Base-by-base conservation (phyloP, 1,284 basidiomycete genomes). In the Ustilago tritici region DNA sequence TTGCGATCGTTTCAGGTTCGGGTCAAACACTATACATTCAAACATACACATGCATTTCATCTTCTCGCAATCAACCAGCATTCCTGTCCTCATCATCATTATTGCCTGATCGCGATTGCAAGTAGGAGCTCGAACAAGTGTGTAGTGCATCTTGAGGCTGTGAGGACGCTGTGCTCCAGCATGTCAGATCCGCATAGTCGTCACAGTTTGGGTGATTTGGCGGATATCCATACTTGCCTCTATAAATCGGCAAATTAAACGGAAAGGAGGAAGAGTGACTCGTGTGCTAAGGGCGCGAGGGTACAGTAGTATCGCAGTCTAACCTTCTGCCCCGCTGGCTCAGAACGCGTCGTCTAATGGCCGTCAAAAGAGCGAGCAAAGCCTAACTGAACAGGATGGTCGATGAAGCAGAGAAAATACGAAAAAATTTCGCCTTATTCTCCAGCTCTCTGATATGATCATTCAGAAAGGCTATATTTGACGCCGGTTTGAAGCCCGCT, bases 401-500 rank as follows among this genome's bases (percentile, higher is more conserved):
- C 11, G 23, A 41, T 12, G 46, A 28, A 15, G 8, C 19, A 49
- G 46, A 28, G n/a, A 49, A 49, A 49, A n/a, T 7, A 17, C 15
- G 50, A 53, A 56, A n/a, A n/a, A n/a, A n/a, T 41, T 56, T 57
- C 43, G 43, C 56, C 32, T 53, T 32, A 31, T 23, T 53, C 15
- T 34, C 34, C 31, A 52, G 49, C 28, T 23, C 4, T 49, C 19
- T 6, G 19, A 28, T 23, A 19, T 28, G 19, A 9, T 19, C n/a
- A 49, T 23, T 15, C 6, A 40, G 35, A 55, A 35, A 40, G 19
- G 53, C 53, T 59, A 53, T 58, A 52, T 46, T 53, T 54, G 56
- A 40, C 15, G 35, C 38, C 63, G 62, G 56, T 59, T 54, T 58
- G 63, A 60, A 65, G 56, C 23, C 56, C 57, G 64, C 49, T 35